phyloP scores from a whole-genome alignment of 2,329 filamentous ascomycete genomes.

The Pezicula neosporulosa region DNA sequence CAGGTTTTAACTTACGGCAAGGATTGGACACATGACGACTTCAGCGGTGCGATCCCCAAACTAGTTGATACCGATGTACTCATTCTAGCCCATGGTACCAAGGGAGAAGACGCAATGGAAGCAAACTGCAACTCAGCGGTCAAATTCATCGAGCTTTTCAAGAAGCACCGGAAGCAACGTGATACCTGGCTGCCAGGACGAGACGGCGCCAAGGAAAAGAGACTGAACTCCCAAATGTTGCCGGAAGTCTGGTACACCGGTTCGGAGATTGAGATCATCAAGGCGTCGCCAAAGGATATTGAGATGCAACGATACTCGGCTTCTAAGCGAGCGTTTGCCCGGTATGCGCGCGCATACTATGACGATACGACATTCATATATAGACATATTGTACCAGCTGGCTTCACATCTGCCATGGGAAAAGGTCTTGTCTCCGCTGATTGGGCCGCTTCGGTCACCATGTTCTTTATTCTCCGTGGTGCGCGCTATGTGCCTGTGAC shows the following conservation, averaged over 20 bases:
- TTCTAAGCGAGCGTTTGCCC: constrained; percentile 1
- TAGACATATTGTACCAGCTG: constrained; percentile 8
- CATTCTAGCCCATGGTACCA: constrained; percentile 5
- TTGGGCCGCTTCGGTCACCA: constrained; percentile 5
- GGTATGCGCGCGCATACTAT: constrained; percentile 1
- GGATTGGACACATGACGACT: constrained; percentile 5
- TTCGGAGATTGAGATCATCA: not conserved
- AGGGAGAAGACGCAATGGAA: constrained; percentile 2
- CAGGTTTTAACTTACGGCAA: constrained; percentile 2
- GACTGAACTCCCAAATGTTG: constrained; percentile 1
- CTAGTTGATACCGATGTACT: constrained; percentile 10
- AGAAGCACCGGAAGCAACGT: constrained; percentile 1
- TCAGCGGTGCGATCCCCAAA: not conserved
- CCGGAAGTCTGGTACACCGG: constrained; percentile 11
- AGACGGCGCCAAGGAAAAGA: no score
- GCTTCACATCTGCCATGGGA: constrained; percentile 3
- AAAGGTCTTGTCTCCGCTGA: constrained; percentile 2
- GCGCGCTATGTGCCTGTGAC: constrained; percentile 11
- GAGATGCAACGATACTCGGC: constrained; percentile 1
- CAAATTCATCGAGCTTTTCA: constrained; percentile 8
- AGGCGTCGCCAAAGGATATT: not conserved
- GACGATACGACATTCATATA: constrained; percentile 6
- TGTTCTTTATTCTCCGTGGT: constrained; percentile 12
- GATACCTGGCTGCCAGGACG: not conserved
- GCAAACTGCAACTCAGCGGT: constrained; percentile 1